A percentile compares a stretch with the other conserved stretches of the same genome.
These are phyloP conservation scores for Collybia nuda DNA, from an alignment of 768 basidiomycete species.

Conservation along the genomic window DNA sequence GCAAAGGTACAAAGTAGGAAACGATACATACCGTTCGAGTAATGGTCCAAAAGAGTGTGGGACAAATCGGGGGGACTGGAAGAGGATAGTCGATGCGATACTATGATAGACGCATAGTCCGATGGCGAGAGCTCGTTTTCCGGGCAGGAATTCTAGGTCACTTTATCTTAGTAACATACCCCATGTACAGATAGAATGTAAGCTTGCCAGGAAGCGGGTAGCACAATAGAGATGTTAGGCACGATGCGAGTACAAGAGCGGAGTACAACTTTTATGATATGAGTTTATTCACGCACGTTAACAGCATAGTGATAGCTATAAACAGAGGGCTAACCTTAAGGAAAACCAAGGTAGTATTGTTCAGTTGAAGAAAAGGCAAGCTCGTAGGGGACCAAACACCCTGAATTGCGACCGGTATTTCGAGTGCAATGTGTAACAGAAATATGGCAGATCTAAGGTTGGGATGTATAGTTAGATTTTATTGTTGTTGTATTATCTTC, in stretches of 20 bases:
- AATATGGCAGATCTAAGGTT: conserved; percentile 60
- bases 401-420: conserved; percentile 76
- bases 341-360: conserved; percentile 77
- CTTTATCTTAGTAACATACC: background rate
- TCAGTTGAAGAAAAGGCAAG: conserved; percentile 77
- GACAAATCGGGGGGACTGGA: conserved; percentile 77
- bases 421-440: conserved; percentile 77
- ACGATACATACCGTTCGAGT: conserved; percentile 55
- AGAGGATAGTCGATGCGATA: conserved; percentile 70
- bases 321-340: conserved; percentile 55
- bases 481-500: no score
- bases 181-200: background rate
- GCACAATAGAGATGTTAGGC: conserved; percentile 60
- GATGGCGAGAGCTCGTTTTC: conserved; percentile 81
- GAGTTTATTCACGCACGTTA: background rate
- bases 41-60: conserved; percentile 65
- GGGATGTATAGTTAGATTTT: no score
- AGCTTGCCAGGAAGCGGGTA: conserved; percentile 68
- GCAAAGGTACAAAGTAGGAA: background rate
- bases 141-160: conserved; percentile 74
- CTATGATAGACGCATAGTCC: conserved; percentile 77
- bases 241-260: conserved; percentile 58
- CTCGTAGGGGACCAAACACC: conserved; percentile 62
- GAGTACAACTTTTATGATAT: conserved; percentile 58
- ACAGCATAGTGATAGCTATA: background rate